A percentile compares a stretch with the other conserved stretches of the same genome.
Evolutionary conservation across 768 basidiomycete genomes (phyloP).

Genomic region (Brasilioporus rufonigricans): DNA sequence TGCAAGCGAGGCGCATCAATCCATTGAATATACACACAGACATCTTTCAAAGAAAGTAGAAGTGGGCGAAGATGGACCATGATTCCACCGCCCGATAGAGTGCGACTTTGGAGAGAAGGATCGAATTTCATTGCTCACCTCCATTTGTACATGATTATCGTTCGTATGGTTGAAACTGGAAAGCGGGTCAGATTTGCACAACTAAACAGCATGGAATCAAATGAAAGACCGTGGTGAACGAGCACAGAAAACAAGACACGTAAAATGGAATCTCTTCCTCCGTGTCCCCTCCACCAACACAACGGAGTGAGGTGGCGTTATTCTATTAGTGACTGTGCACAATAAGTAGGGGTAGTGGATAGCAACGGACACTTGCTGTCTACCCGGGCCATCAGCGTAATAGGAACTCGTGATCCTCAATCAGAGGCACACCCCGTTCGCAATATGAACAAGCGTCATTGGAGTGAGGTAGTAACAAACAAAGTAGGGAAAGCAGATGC

Average conservation of each 20-base stretch:
- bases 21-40: not conserved
- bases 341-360: conserved; percentile 13
- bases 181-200: conserved; percentile 16
- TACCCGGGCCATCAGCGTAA: conserved; percentile 8
- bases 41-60: conserved; percentile 3
- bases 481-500: not conserved
- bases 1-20: conserved; percentile 30
- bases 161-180: conserved; percentile 70
- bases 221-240: not conserved
- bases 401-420: conserved; percentile 18
- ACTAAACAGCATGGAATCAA: not conserved
- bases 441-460: conserved; percentile 16
- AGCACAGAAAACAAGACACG: not conserved
- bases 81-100: conserved; percentile 16
- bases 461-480: conserved; percentile 12
- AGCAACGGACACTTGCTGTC: conserved; percentile 20
- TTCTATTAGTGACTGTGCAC: conserved; percentile 7
- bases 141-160: conserved; percentile 69
- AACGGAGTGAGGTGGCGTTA: not conserved
- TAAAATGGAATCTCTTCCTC: not conserved
- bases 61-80: not conserved
- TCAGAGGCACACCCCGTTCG: conserved; percentile 10
- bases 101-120: conserved; percentile 16
- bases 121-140: conserved; percentile 44
- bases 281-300: not conserved